Base-by-base conservation (phyloP, 2,329 filamentous ascomycete genomes). In the Dactylellina leptospora region DNA sequence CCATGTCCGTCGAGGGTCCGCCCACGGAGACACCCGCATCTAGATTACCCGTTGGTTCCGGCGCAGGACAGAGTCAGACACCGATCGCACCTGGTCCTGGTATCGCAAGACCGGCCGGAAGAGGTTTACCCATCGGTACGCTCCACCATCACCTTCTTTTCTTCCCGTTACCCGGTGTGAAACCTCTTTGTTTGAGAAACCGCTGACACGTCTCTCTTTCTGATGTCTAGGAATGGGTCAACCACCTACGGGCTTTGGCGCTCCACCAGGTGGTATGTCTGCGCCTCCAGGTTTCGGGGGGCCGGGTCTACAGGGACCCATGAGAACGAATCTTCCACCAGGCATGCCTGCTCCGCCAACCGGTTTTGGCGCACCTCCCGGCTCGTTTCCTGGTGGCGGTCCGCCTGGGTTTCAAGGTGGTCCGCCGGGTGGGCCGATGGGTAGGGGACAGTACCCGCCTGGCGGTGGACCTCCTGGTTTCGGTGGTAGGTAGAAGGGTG, bases 11-110 rank as follows among this genome's bases (percentile, higher is more conserved):
- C 74, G 96, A 99, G 79, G 96, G 93, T 66, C 93, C 95, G 61
- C 95, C 95, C 48, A 93, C 96, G 8, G 91, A 93, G 77, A 95
- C 99, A 78, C 93, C 95, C 60, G 91, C 92, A 77, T 88, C 93
- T 51, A 87, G 95, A 81, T 86, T 99, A 74, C 87, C 87, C 27
- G 85, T 89, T 28, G 86, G 88, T 71, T 83, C 90, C 42, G 87
- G 90, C 58, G 87, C 75, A 40, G 76, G 75, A 36, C 74, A 74
- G 28, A 74, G 74, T 16, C 68, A 63, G 18, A 68, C 60, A 27
- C 69, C 90, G 36, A 84, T 97, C 76, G 85, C 89, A 73, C 87
- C 92, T 76, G 95, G 95, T 53, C 91, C 93, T 74, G 95, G 95
- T 78, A 92, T 97, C 76, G 90, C 92, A 75, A 89, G 92, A 79